These are phyloP conservation scores for Suillus spraguei DNA, from an alignment of 768 basidiomycete genomes.

Conservation along the genomic window DNA sequence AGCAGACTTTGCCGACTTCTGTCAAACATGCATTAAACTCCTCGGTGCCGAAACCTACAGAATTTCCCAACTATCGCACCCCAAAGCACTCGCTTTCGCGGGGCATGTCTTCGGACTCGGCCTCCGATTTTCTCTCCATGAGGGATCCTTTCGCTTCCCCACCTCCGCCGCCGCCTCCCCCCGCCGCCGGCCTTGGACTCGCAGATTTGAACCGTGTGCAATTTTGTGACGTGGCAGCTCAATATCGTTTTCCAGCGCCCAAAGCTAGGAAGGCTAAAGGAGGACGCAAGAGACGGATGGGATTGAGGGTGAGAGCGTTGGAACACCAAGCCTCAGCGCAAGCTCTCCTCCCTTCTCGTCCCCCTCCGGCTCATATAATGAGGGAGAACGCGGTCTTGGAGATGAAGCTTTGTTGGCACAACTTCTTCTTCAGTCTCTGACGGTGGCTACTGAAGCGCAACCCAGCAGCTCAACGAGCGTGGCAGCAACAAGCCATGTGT, in stretches of 20 bases:
- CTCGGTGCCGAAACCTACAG: background rate
- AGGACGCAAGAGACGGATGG: conserved; percentile 17
- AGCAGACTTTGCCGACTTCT: background rate
- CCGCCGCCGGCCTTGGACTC: conserved; percentile 28
- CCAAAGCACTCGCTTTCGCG: conserved; percentile 25
- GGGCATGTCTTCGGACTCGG: conserved; percentile 26
- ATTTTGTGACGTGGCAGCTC: conserved; percentile 26
- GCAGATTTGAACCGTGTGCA: conserved; percentile 29
- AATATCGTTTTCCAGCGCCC: conserved; percentile 36
- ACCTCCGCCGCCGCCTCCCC: conserved; percentile 29
- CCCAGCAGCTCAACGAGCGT: background rate
- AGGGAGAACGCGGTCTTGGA: conserved; percentile 20
- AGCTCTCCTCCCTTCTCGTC: conserved; percentile 22
- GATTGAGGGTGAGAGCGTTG: conserved; percentile 25
- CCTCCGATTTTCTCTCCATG: conserved; percentile 35
- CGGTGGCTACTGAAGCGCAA: conserved; percentile 11
- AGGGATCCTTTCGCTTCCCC: conserved; percentile 36
- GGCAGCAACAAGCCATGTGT: conserved; percentile 10
- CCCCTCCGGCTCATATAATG: conserved; percentile 19
- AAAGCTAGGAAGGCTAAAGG: conserved; percentile 30
- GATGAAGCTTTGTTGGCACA: conserved; percentile 33
- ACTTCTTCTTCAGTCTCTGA: conserved; percentile 32
- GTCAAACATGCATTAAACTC: background rate
- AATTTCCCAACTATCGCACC: conserved; percentile 10
- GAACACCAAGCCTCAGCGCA: conserved; percentile 31